phyloP scores from a whole-genome alignment of 2,329 filamentous ascomycete species.

The Rhytidhysteron rufulum region DNA sequence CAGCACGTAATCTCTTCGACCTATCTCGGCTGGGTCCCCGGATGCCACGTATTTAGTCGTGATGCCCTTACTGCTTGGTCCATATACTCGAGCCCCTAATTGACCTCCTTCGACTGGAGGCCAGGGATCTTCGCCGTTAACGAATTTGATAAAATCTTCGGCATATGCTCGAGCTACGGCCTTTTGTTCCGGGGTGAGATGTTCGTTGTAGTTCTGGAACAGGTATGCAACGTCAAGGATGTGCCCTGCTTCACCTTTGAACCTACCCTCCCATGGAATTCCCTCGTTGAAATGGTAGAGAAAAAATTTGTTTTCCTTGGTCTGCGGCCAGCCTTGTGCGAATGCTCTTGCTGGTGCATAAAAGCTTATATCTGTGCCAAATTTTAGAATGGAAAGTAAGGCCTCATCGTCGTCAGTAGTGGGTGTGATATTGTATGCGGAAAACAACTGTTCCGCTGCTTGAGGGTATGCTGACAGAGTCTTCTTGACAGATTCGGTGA shows the following conservation, averaged over 20 bases:
- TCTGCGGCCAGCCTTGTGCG: slow-evolving; percentile 33
- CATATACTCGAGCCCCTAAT: slow-evolving; percentile 25
- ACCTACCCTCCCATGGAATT: slow-evolving; percentile 32
- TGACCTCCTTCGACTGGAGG: slow-evolving; percentile 20
- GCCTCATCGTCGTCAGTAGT: slow-evolving; percentile 39
- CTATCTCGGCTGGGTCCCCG: slow-evolving; percentile 23
- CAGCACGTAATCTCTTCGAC: slow-evolving; percentile 19
- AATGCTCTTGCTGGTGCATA: slow-evolving; percentile 42
- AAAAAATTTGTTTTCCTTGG: slow-evolving; percentile 22
- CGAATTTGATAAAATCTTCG: slow-evolving; percentile 30
- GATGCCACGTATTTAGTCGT: slow-evolving; percentile 21
- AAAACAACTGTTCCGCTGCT: slow-evolving; percentile 23
- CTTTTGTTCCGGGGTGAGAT: slow-evolving; percentile 18
- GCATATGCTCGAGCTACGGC: slow-evolving; percentile 20
- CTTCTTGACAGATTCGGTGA: slow-evolving; percentile 29
- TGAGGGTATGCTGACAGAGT: slow-evolving; percentile 22
- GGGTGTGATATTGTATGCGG: slow-evolving; percentile 38
- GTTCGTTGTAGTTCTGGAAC: slow-evolving; percentile 32
- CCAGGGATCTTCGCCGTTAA: slow-evolving; percentile 30
- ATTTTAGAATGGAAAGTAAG: slow-evolving; percentile 39
- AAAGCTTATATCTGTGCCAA: slow-evolving; percentile 46
- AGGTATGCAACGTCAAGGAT: slow-evolving; percentile 31
- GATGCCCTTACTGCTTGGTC: slow-evolving; percentile 23
- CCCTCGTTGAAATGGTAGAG: slow-evolving; percentile 33
- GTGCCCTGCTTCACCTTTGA: slow-evolving; percentile 30